Base-by-base conservation (phyloP, 179 eudicot species). In the Patellifolia procumbens region DNA sequence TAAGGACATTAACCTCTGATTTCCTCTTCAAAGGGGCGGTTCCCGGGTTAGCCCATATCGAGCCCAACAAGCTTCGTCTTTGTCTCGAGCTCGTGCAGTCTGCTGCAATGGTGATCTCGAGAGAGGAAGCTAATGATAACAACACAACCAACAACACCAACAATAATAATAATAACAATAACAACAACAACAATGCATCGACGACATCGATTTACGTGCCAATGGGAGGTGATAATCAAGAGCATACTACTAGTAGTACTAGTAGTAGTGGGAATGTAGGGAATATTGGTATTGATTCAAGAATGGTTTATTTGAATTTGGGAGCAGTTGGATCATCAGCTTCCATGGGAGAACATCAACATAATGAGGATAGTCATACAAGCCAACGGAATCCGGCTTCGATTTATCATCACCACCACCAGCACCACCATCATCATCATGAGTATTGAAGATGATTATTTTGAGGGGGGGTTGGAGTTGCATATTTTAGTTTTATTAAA, bases 11-110 rank as follows among this genome's bases (percentile, higher is more conserved):
- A 67, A 93, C 98, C 15, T 93, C 98, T 0, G 98, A 93, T 73
- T 93, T 93, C 68, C 68, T 93, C 3, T 92, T 93, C 69, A 93
- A 93, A 74, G 98, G 98, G 31, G 97, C 96, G 0, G 89, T 92
- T 0, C 98, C 97, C 3, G 98, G 97, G 11, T 66, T 93, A 39
- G 82, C 91, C 34, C 97, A 92, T 60, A 90, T 93, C 20, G 98
- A 93, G 74, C 98, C 98, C 1, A 93, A 93, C 53, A 93, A 93
- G 83, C 93, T 93, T 0, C 77, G 97, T 78, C 85, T 93, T 2
- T 93, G 97, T 56, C 82, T 93, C 1, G 98, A 93, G 84, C 86
- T 93, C 0, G 98, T 93, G 46, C 98, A 93, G 39, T 92, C 97
- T 0, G 98, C 97, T 0, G 98, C 97, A 7, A 73, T 92, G 96